phyloP scores from a whole-genome alignment of 2,329 filamentous ascomycete species.

The Cryphonectria radicalis region DNA sequence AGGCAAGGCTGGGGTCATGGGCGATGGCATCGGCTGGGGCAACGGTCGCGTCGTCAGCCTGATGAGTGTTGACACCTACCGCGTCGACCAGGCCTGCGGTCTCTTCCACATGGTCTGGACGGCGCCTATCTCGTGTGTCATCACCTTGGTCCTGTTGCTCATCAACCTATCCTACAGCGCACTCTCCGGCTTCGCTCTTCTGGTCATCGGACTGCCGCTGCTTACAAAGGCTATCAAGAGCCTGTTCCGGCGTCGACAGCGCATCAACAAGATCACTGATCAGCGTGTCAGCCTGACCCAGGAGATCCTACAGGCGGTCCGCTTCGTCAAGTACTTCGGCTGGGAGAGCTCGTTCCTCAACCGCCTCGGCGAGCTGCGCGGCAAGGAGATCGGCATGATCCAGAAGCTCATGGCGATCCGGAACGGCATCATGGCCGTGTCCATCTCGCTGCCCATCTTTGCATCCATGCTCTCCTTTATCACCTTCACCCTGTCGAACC shows the following conservation, averaged over 20 bases:
- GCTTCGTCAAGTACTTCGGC: conserved; percentile 96
- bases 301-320: conserved; percentile 86
- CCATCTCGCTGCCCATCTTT: conserved; percentile 87
- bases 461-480: conserved; percentile 96
- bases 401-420: conserved; percentile 81
- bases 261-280: conserved; percentile 93
- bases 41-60: conserved; percentile 91
- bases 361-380: conserved; percentile 74
- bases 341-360: conserved; percentile 90
- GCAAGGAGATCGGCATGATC: conserved; percentile 79
- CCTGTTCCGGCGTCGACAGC: conserved; percentile 74
- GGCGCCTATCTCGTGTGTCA: conserved; percentile 74
- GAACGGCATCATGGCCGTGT: conserved; percentile 82
- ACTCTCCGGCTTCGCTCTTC: conserved; percentile 81
- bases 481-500: conserved; percentile 70
- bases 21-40: conserved; percentile 82
- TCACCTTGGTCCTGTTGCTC: conserved; percentile 79
- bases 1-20: conserved; percentile 55
- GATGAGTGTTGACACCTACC: conserved; percentile 95
- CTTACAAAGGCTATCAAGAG: conserved; percentile 77
- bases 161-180: conserved; percentile 91
- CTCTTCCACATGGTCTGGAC: conserved; percentile 94
- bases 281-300: conserved; percentile 89
- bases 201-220: conserved; percentile 77
- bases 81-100: conserved; percentile 84